Conservation (phyloP, 225 moss, liverwort and hornwort genomes). For the Neckera pumila region DNA sequence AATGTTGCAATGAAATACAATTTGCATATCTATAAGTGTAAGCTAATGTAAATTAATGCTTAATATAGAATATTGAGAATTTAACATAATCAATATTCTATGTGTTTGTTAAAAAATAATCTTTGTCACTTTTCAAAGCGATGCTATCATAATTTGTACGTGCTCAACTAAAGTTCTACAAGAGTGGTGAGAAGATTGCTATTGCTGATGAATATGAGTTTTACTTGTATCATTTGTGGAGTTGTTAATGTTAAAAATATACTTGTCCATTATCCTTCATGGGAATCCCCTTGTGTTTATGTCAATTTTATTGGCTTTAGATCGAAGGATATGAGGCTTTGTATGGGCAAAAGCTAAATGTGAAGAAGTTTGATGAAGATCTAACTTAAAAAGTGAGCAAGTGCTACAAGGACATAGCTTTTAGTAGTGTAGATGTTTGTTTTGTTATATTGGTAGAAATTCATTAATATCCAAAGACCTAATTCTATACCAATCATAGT, state of each 20-base stretch:
- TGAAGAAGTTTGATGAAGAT: background rate
- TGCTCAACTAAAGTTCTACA: accelerated
- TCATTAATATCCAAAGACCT: background rate
- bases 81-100: no score
- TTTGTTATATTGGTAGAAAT: background rate
- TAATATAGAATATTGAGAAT: no score
- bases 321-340: background rate
- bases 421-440: accelerated
- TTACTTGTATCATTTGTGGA: background rate
- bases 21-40: no score
- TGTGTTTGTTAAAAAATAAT: no score
- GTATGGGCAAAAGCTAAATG: background rate
- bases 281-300: accelerated
- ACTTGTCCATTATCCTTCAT: background rate
- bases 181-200: background rate
- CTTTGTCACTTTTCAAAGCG: no score
- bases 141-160: no score
- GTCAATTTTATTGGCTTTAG: background rate
- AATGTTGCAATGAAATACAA: no score
- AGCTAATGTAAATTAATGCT: no score
- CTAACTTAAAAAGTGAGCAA: background rate
- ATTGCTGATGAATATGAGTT: background rate
- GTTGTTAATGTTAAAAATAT: accelerated
- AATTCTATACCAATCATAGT: no score
- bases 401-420: background rate